These are phyloP conservation scores for Claviceps sp. DNA, from an alignment of 2,329 filamentous ascomycete species.

Conservation along the genomic window DNA sequence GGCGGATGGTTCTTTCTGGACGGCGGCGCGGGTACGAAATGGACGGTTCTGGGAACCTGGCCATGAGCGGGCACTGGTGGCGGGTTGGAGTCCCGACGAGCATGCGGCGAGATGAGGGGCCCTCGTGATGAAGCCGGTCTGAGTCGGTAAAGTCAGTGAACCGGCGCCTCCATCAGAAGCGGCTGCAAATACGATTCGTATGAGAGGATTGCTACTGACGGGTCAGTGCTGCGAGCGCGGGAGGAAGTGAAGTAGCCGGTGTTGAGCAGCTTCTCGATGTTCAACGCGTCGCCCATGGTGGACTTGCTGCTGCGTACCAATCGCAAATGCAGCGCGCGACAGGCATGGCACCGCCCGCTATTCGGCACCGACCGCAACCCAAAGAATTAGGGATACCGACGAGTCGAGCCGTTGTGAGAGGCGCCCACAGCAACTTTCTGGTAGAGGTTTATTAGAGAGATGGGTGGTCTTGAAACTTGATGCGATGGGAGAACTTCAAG, in stretches of 20 bases:
- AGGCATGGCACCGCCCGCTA: conserved; percentile 11
- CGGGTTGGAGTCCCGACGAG: conserved; percentile 9
- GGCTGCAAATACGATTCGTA: neutral
- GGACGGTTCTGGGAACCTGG: conserved; percentile 5
- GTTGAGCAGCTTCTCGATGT: conserved; percentile 33
- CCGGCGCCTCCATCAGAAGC: neutral
- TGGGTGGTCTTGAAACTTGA: too few relatives aligned
- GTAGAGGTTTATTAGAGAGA: too few relatives aligned
- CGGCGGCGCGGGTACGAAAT: conserved; percentile 5
- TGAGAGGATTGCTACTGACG: conserved; percentile 11
- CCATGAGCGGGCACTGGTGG: conserved; percentile 6
- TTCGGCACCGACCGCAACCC: neutral
- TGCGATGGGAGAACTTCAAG: too few relatives aligned
- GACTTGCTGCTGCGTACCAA: conserved; percentile 6
- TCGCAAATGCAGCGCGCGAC: conserved; percentile 5
- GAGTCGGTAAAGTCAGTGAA: neutral
- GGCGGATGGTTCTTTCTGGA: conserved; percentile 35
- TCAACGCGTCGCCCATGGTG: conserved; percentile 29
- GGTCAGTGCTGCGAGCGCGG: conserved; percentile 21
- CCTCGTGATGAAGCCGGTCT: conserved; percentile 9
- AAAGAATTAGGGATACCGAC: too few relatives aligned
- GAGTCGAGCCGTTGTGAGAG: too few relatives aligned
- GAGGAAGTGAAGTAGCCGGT: conserved; percentile 38
- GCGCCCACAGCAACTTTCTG: too few relatives aligned
- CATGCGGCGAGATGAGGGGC: conserved; percentile 6